A percentile compares a stretch with the other conserved stretches of the same genome.
These are phyloP conservation scores for Botrytis aclada DNA, from an alignment of 2,329 filamentous ascomycete species.

Conservation along the genomic window DNA sequence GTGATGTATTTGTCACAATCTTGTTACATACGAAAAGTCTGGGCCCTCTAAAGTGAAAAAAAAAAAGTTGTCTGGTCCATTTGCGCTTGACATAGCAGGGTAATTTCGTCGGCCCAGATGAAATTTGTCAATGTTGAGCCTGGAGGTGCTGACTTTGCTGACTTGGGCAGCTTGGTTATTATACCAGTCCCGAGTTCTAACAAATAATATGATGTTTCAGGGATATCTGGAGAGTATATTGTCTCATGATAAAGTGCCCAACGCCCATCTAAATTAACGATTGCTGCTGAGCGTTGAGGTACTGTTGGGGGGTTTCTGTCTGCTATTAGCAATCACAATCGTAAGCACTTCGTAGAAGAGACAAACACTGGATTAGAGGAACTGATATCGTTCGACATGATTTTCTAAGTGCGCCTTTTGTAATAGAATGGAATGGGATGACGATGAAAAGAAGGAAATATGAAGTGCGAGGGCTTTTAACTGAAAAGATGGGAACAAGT, in stretches of 20 bases:
- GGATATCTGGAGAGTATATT: background rate
- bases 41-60: background rate
- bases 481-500: background rate
- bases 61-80: background rate
- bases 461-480: background rate
- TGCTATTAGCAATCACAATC: background rate
- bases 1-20: background rate
- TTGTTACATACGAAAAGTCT: background rate
- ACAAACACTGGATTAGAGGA: background rate
- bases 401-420: background rate
- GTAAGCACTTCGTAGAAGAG: background rate
- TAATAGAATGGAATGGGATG: background rate
- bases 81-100: background rate
- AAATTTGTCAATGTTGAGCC: background rate
- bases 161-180: background rate
- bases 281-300: background rate
- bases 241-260: background rate
- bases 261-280: background rate
- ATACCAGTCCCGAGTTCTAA: background rate
- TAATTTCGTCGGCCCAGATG: background rate
- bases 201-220: background rate
- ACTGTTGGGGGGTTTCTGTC: background rate
- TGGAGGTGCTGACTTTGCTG: background rate
- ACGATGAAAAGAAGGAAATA: background rate
- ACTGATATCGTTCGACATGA: background rate